phyloP scores from a whole-genome alignment of 192 early-diverging fungal species.

The Coemansia sp. region DNA sequence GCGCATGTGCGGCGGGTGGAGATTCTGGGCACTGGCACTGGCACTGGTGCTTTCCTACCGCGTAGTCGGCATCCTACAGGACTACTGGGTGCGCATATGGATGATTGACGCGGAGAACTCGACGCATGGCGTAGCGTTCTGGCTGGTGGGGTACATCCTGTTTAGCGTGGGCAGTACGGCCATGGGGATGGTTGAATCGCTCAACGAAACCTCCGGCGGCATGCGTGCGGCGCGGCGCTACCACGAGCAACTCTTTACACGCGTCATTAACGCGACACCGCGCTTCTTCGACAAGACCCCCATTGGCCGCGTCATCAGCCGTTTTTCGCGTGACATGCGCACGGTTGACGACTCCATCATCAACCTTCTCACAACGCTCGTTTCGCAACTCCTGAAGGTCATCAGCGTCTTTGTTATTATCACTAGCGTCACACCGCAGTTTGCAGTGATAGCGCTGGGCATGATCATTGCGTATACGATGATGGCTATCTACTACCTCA shows the following conservation, averaged over 20 bases:
- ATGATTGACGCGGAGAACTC: constrained; percentile 13
- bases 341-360: constrained; percentile 73
- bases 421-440: constrained; percentile 67
- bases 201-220: constrained; percentile 28
- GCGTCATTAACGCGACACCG: constrained; percentile 71
- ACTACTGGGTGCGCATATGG: constrained; percentile 71
- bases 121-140: constrained; percentile 40
- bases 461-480: constrained; percentile 60
- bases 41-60: constrained; percentile 42
- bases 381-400: constrained; percentile 57
- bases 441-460: constrained; percentile 66
- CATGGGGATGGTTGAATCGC: constrained; percentile 30
- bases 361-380: constrained; percentile 53
- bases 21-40: constrained; percentile 55
- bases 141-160: constrained; percentile 62
- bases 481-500: constrained; percentile 74
- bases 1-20: constrained; percentile 62
- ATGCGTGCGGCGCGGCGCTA: constrained; percentile 59
- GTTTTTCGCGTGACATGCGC: constrained; percentile 86
- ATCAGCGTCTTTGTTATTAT: constrained; percentile 63
- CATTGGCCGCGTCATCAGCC: constrained; percentile 81
- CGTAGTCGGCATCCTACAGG: constrained; percentile 56
- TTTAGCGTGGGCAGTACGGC: constrained; percentile 56
- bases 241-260: constrained; percentile 59
- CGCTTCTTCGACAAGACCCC: constrained; percentile 93